These are phyloP conservation scores for Saxispiralis lemnorum DNA, from an alignment of 495 filamentous ascomycete species.

Conservation along the genomic window DNA sequence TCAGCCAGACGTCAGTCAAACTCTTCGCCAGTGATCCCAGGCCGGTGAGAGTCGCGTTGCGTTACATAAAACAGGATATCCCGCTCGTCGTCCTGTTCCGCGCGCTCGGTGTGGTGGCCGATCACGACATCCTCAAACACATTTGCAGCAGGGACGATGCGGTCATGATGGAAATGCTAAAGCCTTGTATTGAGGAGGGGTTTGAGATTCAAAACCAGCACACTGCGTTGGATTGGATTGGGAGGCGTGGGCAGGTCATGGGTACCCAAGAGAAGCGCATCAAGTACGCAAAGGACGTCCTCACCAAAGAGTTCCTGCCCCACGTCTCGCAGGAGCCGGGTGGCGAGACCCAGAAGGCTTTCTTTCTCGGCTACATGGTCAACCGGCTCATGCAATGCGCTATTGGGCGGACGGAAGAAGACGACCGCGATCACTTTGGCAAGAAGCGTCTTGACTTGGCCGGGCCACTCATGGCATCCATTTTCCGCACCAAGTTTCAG, in stretches of 20 bases:
- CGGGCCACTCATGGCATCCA: constrained; percentile 76
- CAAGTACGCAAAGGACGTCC: constrained; percentile 73
- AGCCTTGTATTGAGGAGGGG: constrained; percentile 89
- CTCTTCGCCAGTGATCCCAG: constrained; percentile 72
- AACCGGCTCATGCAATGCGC: constrained; percentile 83
- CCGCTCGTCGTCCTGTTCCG: constrained; percentile 90
- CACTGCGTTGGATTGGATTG: constrained; percentile 89
- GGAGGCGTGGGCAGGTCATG: constrained; percentile 65
- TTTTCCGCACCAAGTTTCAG: constrained; percentile 77
- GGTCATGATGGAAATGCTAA: constrained; percentile 92
- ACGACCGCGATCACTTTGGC: constrained; percentile 96
- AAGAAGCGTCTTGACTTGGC: constrained; percentile 96
- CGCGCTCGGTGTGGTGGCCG: constrained; percentile 86
- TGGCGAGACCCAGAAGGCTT: constrained; percentile 92
- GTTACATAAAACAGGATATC: constrained; percentile 84
- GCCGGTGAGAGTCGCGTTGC: constrained; percentile 72
- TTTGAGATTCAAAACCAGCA: constrained; percentile 91
- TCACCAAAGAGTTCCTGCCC: constrained; percentile 91
- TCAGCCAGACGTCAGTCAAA: constrained; percentile 77
- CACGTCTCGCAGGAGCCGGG: constrained; percentile 92
- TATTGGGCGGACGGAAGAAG: constrained; percentile 74
- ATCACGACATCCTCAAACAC: constrained; percentile 94
- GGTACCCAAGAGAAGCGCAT: constrained; percentile 75
- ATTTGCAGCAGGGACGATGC: constrained; percentile 90
- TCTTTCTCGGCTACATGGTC: constrained; percentile 98